Evolutionary conservation across 2,329 filamentous ascomycete genomes (phyloP).

Genomic region (Cytospora mali): DNA sequence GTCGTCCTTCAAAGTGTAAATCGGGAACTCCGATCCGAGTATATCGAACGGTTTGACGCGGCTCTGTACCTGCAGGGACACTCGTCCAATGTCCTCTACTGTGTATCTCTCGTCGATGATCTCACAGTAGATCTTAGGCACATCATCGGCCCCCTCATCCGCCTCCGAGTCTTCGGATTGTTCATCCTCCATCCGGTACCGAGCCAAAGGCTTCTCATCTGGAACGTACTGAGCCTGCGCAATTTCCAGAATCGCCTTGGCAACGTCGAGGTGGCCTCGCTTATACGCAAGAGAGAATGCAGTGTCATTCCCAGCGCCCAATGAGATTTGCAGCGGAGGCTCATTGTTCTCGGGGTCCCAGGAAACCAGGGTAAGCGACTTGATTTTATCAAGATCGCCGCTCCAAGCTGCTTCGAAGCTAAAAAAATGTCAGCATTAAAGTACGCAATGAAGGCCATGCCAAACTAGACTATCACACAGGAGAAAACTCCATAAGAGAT

Average conservation of each 20-base stretch:
- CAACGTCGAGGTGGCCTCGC: conserved; percentile 65
- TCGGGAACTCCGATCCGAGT: conserved; percentile 46
- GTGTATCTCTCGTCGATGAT: conserved; percentile 70
- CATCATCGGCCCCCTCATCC: conserved; percentile 43
- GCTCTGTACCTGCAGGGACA: conserved; percentile 70
- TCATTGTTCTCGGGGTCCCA: conserved; percentile 59
- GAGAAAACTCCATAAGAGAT: neutral
- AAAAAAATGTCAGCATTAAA: conserved; percentile 31
- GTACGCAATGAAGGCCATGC: too few species aligned
- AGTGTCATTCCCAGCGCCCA: conserved; percentile 51
- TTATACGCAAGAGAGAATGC: conserved; percentile 72
- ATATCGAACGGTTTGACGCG: conserved; percentile 56
- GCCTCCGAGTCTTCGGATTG: conserved; percentile 42
- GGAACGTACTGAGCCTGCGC: conserved; percentile 68
- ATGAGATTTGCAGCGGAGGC: conserved; percentile 65
- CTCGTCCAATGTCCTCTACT: conserved; percentile 73
- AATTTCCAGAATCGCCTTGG: conserved; percentile 70
- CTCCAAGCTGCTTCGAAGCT: conserved; percentile 74
- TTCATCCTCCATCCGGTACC: conserved; percentile 50
- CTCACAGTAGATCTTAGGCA: conserved; percentile 52
- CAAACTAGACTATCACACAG: neutral
- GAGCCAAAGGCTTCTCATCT: conserved; percentile 52
- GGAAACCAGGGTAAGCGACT: conserved; percentile 60
- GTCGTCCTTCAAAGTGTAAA: conserved; percentile 39
- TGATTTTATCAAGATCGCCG: conserved; percentile 69